Evolutionary conservation across 2,329 filamentous ascomycete genomes (phyloP).

Genomic region (Aspergillus clavatus): DNA sequence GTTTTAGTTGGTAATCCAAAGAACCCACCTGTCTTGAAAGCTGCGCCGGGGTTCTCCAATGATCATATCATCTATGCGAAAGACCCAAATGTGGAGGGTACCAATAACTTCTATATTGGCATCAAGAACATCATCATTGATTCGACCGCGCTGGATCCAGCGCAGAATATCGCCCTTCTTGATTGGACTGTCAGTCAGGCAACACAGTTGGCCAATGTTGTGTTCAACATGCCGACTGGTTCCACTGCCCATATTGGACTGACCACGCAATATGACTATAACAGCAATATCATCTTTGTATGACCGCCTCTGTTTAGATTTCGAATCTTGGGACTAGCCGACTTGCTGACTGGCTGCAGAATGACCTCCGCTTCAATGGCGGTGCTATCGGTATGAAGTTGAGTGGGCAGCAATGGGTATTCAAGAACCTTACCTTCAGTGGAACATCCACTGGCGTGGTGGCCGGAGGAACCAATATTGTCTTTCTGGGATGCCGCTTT

Average conservation of each 20-base stretch:
- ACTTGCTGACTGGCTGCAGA: constrained; percentile 12
- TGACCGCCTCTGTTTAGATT: background rate
- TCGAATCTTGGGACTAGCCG: background rate
- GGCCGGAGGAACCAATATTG: constrained; percentile 33
- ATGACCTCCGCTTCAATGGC: constrained; percentile 24
- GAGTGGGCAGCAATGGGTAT: constrained; percentile 31
- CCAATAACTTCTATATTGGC: constrained; percentile 34
- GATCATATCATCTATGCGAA: constrained; percentile 53
- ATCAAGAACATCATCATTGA: constrained; percentile 39
- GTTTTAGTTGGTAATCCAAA: constrained; percentile 37
- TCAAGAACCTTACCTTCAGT: constrained; percentile 52
- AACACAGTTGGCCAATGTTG: constrained; percentile 36
- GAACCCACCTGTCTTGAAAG: constrained; percentile 49
- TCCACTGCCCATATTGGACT: constrained; percentile 33
- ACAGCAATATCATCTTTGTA: constrained; percentile 29
- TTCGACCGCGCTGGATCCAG: constrained; percentile 26
- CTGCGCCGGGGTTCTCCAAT: constrained; percentile 47
- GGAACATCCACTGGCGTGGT: constrained; percentile 54
- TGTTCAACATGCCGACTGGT: constrained; percentile 33
- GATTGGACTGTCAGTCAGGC: constrained; percentile 40
- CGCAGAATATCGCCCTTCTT: constrained; percentile 28
- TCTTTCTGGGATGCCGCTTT: constrained; percentile 23
- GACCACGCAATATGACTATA: constrained; percentile 26
- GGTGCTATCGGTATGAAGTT: constrained; percentile 29
- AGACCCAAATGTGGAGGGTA: constrained; percentile 28